Evolutionary conservation across 2,329 filamentous ascomycete genomes (phyloP).

Genomic region (Pseudodiploospora longispora): DNA sequence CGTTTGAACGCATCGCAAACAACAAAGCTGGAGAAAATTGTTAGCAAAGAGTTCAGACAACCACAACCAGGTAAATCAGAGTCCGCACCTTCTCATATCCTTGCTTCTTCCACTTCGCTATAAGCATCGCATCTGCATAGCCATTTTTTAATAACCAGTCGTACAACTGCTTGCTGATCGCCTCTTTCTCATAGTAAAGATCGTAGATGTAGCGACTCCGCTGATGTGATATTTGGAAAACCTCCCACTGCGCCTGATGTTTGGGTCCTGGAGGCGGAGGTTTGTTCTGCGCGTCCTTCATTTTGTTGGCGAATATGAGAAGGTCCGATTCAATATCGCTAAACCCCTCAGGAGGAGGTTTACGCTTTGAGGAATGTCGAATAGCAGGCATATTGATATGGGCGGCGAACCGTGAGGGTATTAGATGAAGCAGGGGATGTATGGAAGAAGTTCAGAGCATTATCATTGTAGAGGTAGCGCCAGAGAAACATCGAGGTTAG

Average conservation of each 20-base stretch:
- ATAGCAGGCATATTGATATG: conserved; percentile 61
- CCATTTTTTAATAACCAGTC: conserved; percentile 95
- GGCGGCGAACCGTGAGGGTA: neutral
- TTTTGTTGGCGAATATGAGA: conserved; percentile 79
- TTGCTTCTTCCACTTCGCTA: conserved; percentile 99
- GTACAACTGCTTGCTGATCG: conserved; percentile 85
- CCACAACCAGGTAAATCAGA: neutral
- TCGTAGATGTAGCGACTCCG: conserved; percentile 91
- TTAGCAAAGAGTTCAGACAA: conserved; percentile 16
- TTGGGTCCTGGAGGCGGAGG: conserved; percentile 71
- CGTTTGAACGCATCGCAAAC: conserved; percentile 93
- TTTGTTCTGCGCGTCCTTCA: conserved; percentile 92
- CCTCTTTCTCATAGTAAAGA: conserved; percentile 95
- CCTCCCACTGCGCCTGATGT: conserved; percentile 90
- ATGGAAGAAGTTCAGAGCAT: neutral
- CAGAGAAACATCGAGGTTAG: neutral
- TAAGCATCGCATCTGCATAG: conserved; percentile 90
- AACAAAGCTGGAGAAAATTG: conserved; percentile 61
- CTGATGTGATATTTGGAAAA: conserved; percentile 95
- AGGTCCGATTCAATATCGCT: conserved; percentile 82
- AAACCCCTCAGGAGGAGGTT: conserved; percentile 79
- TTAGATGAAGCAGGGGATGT: no score
- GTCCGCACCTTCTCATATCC: conserved; percentile 84
- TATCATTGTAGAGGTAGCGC: neutral
- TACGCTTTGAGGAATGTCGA: conserved; percentile 66